Percentiles rank a stretch among this genome's conserved stretches.
phyloP scores from a whole-genome alignment of 768 basidiomycete species.

The Rhizopogon roseolus region DNA sequence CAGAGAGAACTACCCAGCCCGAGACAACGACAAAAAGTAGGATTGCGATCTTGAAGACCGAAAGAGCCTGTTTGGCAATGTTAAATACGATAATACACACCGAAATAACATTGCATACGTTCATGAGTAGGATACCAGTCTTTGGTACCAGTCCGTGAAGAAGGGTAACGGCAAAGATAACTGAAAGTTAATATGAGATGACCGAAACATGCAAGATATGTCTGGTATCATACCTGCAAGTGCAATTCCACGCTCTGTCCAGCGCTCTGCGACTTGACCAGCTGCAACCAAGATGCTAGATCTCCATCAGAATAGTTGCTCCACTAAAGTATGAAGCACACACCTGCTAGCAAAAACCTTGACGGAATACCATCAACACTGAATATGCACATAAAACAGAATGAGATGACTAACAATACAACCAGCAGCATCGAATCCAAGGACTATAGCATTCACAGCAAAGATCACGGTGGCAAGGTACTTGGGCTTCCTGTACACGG shows the following conservation, averaged over 20 bases:
- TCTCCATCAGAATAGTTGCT: neutral
- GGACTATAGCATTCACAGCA: slow-evolving; percentile 41
- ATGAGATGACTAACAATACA: slow-evolving; percentile 39
- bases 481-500: slow-evolving; percentile 42
- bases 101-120: slow-evolving; percentile 28
- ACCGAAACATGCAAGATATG: neutral
- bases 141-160: slow-evolving; percentile 50
- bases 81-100: neutral
- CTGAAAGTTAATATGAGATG: slow-evolving; percentile 20
- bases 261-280: slow-evolving; percentile 33
- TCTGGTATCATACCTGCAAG: slow-evolving; percentile 37
- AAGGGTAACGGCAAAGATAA: slow-evolving; percentile 44
- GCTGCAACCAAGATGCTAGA: slow-evolving; percentile 46
- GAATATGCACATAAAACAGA: neutral
- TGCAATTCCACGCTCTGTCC: slow-evolving; percentile 56
- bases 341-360: slow-evolving; percentile 34
- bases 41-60: slow-evolving; percentile 51
- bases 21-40: slow-evolving; percentile 52
- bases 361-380: neutral
- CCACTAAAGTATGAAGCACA: neutral
- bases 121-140: slow-evolving; percentile 49
- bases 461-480: slow-evolving; percentile 47
- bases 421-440: slow-evolving; percentile 37
- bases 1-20: slow-evolving; percentile 58
- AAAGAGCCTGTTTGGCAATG: slow-evolving; percentile 31